Percentiles rank a stretch among this genome's conserved stretches.
Evolutionary conservation across 768 basidiomycete species (phyloP).

Genomic region (Galerina sulciceps): DNA sequence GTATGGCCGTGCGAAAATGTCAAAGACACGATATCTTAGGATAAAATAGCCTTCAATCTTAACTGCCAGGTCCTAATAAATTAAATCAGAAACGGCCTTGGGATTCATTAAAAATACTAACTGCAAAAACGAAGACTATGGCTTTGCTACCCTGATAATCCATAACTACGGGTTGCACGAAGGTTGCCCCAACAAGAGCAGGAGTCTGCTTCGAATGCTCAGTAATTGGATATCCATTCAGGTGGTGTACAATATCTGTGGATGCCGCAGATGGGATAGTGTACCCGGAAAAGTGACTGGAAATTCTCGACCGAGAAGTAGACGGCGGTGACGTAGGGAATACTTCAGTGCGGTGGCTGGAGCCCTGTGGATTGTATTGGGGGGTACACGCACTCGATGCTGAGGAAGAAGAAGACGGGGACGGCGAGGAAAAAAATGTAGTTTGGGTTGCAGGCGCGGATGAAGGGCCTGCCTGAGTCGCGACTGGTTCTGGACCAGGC

Average conservation of each 20-base stretch:
- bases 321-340: not conserved
- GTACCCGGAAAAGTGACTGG: slow-evolving; percentile 17
- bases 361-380: too few relatives aligned
- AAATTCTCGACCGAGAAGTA: slow-evolving; percentile 3
- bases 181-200: slow-evolving; percentile 62
- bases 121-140: slow-evolving; percentile 68
- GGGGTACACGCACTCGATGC: too few relatives aligned
- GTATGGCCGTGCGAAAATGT: slow-evolving; percentile 50
- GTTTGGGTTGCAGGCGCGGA: slow-evolving; percentile 19
- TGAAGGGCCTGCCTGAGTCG: not conserved
- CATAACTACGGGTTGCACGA: slow-evolving; percentile 57
- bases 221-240: slow-evolving; percentile 42
- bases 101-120: slow-evolving; percentile 29
- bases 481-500: slow-evolving; percentile 26
- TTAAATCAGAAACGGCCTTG: not conserved
- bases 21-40: slow-evolving; percentile 68
- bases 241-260: slow-evolving; percentile 45
- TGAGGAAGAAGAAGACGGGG: not conserved
- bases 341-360: too few relatives aligned
- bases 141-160: slow-evolving; percentile 61
- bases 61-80: slow-evolving; percentile 67
- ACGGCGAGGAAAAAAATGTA: slow-evolving; percentile 14
- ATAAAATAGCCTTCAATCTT: slow-evolving; percentile 69
- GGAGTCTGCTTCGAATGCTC: slow-evolving; percentile 58
- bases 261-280: slow-evolving; percentile 15